Base-by-base conservation (phyloP, 2,329 filamentous ascomycete genomes). In the Gnomoniopsis smithogilvyi region DNA sequence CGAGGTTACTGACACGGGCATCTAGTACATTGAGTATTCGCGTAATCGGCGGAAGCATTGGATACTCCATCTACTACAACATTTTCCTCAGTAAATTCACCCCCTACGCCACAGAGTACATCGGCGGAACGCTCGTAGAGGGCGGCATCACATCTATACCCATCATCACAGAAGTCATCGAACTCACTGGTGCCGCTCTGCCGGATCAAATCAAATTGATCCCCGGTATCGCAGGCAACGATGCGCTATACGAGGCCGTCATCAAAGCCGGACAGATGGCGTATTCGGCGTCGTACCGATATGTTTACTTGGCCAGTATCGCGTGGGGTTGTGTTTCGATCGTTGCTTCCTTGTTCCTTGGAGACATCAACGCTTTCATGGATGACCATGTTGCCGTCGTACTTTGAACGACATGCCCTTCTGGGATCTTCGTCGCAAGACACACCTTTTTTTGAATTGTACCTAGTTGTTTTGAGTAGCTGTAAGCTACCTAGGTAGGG, bases 11-110 rank as follows among this genome's bases (percentile, higher is more conserved):
- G n/a, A 15, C 38, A n/a, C 6, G 14, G 14, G n/a, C 12, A 41
- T n/a, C 3, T 12, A 45, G 43, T 6, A 89, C 87, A 0, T 80
- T 90, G 41, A 81, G 85, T n/a, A 83, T 90, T 64, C 85, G 88
- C 41, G 85, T 88, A 56, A 79, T 90, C 38, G 87, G 88, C 50
- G 87, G 87, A 33, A 80, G 82, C 14, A 81, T 90, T 60, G 87
- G 84, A 36, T 88, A 86, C 68, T 79, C 80, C n/a, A 75, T 82
- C 50, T 79, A 78, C 66, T 87, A 78, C 72, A 83, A 83, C 64
- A 74, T 83, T n/a, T 80, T 82, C 61, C 67, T 76, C 57, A 67
- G 73, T 56, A 78, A 78, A 63, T 78, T 82, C 47, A 65, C 75
- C 3, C 74, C 75, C 0, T 68, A 70, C 3, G 78, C 81, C 22